These are phyloP conservation scores for Nakazawaea populi DNA, from an alignment of 805 yeast genomes.

Conservation along the genomic window DNA sequence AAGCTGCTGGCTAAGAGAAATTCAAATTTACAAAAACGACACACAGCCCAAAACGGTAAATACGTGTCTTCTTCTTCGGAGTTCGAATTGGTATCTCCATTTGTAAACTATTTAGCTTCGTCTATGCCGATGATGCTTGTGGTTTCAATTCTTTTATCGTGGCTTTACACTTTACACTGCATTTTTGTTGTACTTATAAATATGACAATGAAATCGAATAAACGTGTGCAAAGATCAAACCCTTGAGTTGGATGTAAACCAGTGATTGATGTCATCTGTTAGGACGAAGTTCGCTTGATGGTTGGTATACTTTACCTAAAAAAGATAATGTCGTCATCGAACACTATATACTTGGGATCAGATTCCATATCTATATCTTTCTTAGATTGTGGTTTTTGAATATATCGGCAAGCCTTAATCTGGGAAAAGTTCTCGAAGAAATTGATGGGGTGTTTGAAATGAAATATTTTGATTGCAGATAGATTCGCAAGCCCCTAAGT, in stretches of 20 bases:
- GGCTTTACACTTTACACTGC: too few species aligned
- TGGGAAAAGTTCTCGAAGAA: conserved; percentile 26
- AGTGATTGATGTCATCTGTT: conserved; percentile 2
- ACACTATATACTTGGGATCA: conserved; percentile 2
- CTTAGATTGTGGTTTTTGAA: background rate
- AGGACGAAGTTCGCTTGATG: background rate
- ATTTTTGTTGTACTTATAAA: too few species aligned
- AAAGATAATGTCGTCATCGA: conserved; percentile 1
- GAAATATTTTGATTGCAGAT: background rate
- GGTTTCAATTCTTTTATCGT: too few species aligned
- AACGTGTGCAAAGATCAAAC: too few species aligned
- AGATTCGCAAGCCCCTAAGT: conserved; percentile 2
- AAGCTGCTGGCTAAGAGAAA: conserved; percentile 3
- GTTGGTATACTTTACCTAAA: too few species aligned
- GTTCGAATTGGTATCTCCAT: too few species aligned
- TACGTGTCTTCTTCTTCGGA: background rate
- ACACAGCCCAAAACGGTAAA: background rate
- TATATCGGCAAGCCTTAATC: background rate
- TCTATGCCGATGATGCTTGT: too few species aligned
- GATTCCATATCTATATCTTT: background rate
- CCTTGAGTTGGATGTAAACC: background rate
- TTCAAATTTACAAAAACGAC: background rate
- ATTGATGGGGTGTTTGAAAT: conserved; percentile 15
- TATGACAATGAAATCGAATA: too few species aligned
- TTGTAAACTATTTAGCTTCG: too few species aligned